phyloP scores from a whole-genome alignment of 2,329 filamentous ascomycete genomes.

The Ophiosphaerella narmari region DNA sequence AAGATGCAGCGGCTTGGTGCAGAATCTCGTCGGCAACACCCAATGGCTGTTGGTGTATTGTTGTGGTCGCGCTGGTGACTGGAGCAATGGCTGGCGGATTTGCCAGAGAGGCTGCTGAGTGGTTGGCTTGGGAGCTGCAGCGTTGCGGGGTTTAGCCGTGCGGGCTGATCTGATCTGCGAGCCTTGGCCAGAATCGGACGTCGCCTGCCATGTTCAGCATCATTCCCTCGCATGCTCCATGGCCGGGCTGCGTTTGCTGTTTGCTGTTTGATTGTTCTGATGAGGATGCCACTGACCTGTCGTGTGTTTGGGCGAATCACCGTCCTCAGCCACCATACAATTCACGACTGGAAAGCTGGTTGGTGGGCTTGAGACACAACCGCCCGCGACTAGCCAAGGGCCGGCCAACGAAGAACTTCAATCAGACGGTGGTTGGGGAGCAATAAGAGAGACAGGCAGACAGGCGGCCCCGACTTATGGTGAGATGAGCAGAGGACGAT shows the following conservation, averaged over 20 bases:
- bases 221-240: constrained; percentile 7
- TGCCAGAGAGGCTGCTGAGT: constrained; percentile 40
- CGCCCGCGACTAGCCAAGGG: constrained; percentile 17
- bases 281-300: constrained; percentile 18
- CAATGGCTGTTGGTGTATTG: constrained; percentile 31
- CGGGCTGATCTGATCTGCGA: neutral
- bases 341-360: constrained; percentile 16
- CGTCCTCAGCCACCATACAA: constrained; percentile 13
- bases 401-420: constrained; percentile 10
- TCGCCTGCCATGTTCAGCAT: constrained; percentile 6
- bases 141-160: constrained; percentile 10
- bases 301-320: constrained; percentile 19
- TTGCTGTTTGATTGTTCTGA: neutral
- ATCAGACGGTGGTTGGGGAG: constrained; percentile 5
- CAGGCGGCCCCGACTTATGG: neutral
- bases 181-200: constrained; percentile 1
- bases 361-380: constrained; percentile 10
- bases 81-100: constrained; percentile 39
- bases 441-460: constrained; percentile 1
- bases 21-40: constrained; percentile 20
- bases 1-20: constrained; percentile 22
- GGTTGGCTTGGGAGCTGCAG: constrained; percentile 30
- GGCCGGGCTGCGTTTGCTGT: constrained; percentile 6
- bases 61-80: constrained; percentile 34
- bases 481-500: neutral